A percentile compares a stretch with the other conserved stretches of the same genome.
Conservation (phyloP, 495 filamentous ascomycete species). For the Cercophora scortea region DNA sequence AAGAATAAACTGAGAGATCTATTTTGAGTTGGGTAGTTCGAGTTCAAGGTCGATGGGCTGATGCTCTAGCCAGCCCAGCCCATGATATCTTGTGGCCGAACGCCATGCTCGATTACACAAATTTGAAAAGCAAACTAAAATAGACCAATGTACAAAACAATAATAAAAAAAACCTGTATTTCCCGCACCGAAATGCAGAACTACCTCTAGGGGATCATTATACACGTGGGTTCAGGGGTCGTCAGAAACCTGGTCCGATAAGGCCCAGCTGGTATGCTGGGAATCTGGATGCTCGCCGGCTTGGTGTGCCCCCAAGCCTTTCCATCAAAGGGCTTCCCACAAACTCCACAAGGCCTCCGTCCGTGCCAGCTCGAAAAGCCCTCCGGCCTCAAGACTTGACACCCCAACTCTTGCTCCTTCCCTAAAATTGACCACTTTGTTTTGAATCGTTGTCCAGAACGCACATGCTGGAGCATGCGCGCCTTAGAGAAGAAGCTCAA, state of each 20-base stretch:
- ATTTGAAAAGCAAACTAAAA: conserved; percentile 12
- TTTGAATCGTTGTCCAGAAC: background rate
- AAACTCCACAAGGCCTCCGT: background rate
- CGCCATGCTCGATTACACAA: conserved; percentile 23
- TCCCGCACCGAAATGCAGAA: conserved; percentile 13
- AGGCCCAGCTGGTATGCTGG: background rate
- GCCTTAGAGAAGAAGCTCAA: conserved; percentile 79
- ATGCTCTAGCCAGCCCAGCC: background rate
- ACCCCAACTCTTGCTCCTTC: background rate
- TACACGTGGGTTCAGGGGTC: conserved; percentile 10
- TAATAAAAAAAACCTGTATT: conserved; percentile 16
- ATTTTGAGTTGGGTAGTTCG: background rate
- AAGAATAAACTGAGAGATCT: background rate
- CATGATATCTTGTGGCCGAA: conserved; percentile 6
- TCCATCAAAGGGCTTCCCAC: background rate
- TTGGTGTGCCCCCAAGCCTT: background rate
- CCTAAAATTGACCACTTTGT: background rate
- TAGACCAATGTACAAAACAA: conserved; percentile 24
- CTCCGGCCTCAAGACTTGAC: background rate
- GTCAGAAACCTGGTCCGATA: background rate
- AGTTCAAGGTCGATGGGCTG: background rate
- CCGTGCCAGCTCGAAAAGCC: background rate
- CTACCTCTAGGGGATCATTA: conserved; percentile 14
- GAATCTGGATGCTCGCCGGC: background rate
- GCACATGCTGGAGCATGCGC: background rate